Base-by-base conservation (phyloP, 352 stramenopile genomes). In the Phytophthora cryptogea region DNA sequence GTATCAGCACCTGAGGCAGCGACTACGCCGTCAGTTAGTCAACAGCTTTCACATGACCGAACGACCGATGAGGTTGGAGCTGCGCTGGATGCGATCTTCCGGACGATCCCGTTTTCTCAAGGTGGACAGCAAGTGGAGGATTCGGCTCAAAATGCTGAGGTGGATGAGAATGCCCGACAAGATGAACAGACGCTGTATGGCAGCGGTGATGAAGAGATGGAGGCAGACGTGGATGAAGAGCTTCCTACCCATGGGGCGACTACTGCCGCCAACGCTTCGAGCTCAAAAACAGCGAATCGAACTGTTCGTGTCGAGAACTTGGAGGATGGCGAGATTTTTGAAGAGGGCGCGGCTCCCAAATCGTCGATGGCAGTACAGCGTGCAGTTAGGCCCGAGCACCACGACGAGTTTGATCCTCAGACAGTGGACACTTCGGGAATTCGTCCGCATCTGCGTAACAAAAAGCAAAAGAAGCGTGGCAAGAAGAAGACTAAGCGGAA, bases 401-500 rank as follows among this genome's bases (percentile, higher is more conserved):
- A 63, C n/a, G 47, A 43, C 4, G 54, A 61, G 10, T 54, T 52
- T 26, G 55, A 66, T 27, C 30, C 39, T 8, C 67, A 53, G 11
- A 5, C 14, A 2, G 23, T 59, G 8, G 50, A 57, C 5, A 14
- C 54, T 33, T 50, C 32, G n/a, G 50, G 36, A 33, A 43, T 58
- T 46, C 58, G 70, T 2, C 37, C 51, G 7, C 43, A 71, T 16
- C 33, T 54, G 31, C 48, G 52, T 8, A 57, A 45, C 35, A 89
- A 88, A 52, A 88, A 88, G 59, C 76, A 80, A 28, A 92, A 92
- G 58, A 90, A 90, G 41, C 80, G 81, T 2, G 79, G 83, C 5
- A 88, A 88, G 49, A 94, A 92, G 59, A 89, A 88, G 45, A 59
- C 65, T 0, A 93, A 93, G 51, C 80, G 84, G 14, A 91, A 93